phyloP scores from a whole-genome alignment of 2,329 filamentous ascomycete genomes.

The Magnaporthiopsis rhizophila region DNA sequence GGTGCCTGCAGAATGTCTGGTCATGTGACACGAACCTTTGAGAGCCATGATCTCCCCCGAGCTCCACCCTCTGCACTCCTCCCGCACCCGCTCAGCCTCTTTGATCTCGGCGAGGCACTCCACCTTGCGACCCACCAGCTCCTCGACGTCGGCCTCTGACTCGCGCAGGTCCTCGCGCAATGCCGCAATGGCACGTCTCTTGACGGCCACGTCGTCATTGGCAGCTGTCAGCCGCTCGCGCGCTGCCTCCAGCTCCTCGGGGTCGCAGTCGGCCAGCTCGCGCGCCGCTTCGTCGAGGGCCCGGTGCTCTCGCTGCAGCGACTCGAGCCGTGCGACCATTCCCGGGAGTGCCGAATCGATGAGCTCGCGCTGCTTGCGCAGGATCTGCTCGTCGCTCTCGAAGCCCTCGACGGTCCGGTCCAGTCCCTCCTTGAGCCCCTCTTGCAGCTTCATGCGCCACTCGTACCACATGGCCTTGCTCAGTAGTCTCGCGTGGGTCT shows the following conservation, averaged over 20 bases:
- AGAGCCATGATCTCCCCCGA: constrained; percentile 69
- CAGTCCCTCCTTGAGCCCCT: constrained; percentile 74
- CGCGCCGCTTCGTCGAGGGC: constrained; percentile 63
- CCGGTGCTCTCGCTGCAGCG: constrained; percentile 55
- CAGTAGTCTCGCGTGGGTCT: constrained; percentile 78
- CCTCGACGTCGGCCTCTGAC: constrained; percentile 56
- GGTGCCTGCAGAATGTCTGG: not conserved
- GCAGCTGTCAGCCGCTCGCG: constrained; percentile 58
- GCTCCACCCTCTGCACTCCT: constrained; percentile 86
- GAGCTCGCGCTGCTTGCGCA: constrained; percentile 61
- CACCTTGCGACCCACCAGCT: constrained; percentile 57
- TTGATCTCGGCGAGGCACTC: constrained; percentile 66
- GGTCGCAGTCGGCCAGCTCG: constrained; percentile 72
- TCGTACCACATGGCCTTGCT: constrained; percentile 98
- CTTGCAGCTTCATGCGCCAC: constrained; percentile 84
- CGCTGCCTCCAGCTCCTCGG: constrained; percentile 66
- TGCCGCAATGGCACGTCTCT: constrained; percentile 58
- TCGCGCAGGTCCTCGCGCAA: constrained; percentile 59
- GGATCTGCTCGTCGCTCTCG: constrained; percentile 58
- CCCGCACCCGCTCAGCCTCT: constrained; percentile 73
- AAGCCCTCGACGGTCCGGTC: constrained; percentile 69
- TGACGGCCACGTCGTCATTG: constrained; percentile 61
- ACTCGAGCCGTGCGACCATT: constrained; percentile 51
- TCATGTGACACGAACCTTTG: constrained; percentile 50
- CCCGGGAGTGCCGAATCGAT: constrained; percentile 60